Conservation (phyloP, 768 basidiomycete species). For the Exsudoporus frostii region DNA sequence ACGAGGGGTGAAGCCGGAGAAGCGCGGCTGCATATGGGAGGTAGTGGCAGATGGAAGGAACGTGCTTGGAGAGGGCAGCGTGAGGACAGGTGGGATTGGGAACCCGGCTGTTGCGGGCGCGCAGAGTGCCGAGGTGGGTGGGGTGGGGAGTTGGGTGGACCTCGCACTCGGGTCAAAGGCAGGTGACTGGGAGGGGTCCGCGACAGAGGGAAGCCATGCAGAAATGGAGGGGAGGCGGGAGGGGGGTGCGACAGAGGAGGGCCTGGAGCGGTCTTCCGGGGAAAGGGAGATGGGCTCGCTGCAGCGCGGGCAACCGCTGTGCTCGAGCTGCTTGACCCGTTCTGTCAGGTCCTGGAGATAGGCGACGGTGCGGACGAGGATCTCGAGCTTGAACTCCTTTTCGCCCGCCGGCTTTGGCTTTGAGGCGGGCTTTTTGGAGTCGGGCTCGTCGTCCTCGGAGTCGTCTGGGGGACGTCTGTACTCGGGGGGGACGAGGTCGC, state of each 20-base stretch:
- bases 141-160: slow-evolving; percentile 46
- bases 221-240: slow-evolving; percentile 64
- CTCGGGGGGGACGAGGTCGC: slow-evolving; percentile 69
- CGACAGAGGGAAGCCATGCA: slow-evolving; percentile 51
- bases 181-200: slow-evolving; percentile 33
- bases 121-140: slow-evolving; percentile 54
- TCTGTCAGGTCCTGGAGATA: slow-evolving; percentile 71
- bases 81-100: slow-evolving; percentile 41
- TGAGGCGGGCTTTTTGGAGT: slow-evolving; percentile 26
- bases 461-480: slow-evolving; percentile 37
- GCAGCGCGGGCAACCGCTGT: slow-evolving; percentile 22
- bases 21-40: slow-evolving; percentile 18
- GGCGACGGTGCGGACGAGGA: slow-evolving; percentile 76
- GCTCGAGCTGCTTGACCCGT: slow-evolving; percentile 48
- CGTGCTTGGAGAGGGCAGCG: slow-evolving; percentile 35
- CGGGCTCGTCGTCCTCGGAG: slow-evolving; percentile 33
- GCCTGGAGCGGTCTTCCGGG: slow-evolving; percentile 1
- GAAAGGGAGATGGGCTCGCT: slow-evolving; percentile 15
- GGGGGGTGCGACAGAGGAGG: slow-evolving; percentile 4
- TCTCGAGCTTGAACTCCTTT: slow-evolving; percentile 92
- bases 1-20: slow-evolving; percentile 22
- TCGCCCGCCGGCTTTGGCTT: slow-evolving; percentile 46
- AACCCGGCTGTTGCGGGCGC: slow-evolving; percentile 35
- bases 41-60: slow-evolving; percentile 6
- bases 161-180: slow-evolving; percentile 26